These are phyloP conservation scores for Cryptococcus jaspeensis DNA, from an alignment of 1,284 basidiomycete genomes.

Conservation along the genomic window DNA sequence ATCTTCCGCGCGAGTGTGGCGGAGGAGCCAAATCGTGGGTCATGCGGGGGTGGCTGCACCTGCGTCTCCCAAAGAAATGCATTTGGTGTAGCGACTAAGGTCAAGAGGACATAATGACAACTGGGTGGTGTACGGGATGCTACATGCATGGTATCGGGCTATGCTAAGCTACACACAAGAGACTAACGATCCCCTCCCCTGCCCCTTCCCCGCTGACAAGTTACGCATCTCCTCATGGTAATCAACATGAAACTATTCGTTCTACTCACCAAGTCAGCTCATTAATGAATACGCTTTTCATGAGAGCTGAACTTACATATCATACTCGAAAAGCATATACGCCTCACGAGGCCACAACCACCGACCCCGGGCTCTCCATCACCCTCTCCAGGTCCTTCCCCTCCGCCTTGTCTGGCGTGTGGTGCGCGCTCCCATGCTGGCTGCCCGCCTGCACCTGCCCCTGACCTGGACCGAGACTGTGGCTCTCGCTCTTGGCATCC, in stretches of 20 bases:
- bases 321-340: not conserved
- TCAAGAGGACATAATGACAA: no score
- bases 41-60: conserved; percentile 84
- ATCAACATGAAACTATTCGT: not conserved
- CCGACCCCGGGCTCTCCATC: not conserved
- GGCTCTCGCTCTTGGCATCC: not conserved
- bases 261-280: not conserved
- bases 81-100: conserved; percentile 65
- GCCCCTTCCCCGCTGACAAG: not conserved
- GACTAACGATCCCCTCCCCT: not conserved
- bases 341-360: not conserved
- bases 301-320: no score
- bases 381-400: conserved; percentile 1
- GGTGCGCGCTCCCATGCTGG: no score
- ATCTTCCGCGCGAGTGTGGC: no score
- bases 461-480: not conserved
- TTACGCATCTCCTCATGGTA: not conserved
- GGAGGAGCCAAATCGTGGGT: conserved; percentile 79
- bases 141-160: not conserved
- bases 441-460: no score
- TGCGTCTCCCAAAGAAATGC: no score
- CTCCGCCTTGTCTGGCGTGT: not conserved
- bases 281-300: not conserved
- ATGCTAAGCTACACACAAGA: not conserved
- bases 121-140: conserved; percentile 1